Base-by-base conservation (phyloP, 306 rosid species). In the Abrus pulchellus region DNA sequence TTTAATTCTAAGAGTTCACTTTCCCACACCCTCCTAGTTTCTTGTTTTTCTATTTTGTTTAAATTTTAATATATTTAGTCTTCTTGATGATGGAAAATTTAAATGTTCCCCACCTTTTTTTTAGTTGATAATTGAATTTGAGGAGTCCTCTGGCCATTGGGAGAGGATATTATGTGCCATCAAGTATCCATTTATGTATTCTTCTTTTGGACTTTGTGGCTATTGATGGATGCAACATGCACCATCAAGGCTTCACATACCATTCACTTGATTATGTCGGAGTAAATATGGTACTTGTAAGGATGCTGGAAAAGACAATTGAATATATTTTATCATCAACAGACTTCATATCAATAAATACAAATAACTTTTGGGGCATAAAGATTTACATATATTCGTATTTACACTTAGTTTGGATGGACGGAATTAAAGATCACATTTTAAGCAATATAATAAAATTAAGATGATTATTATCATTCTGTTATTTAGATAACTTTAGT, bases 201-300 rank as follows among this genome's bases (percentile, higher is more conserved):
- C 29, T 70, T 41, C 57, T 29, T 76, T 60, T 50, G 28, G 48
- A 12, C 11, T 63, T 71, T 70, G 69, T 77, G 62, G 74, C 9
- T 43, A 9, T 77, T 70, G 75, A 64, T 82, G 66, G 57, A 67
- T 81, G 80, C 71, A 67, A 69, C 75, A 55, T 65, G 81, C 41
- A 36, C 52, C 84, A 68, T 75, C 65, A 40, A 59, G 9, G 66
- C 68, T 75, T 81, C 64, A 44, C 84, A 20, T 43, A n/a, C 44
- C 36, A 38, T 14, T 52, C 68, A 36, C 47, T 72, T 52, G 28
- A 63, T 68, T 64, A 41, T 53, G 49, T 80, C 4, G 36, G 30
- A n/a, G 70, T 62, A 47, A 30, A 2, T 70, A n/a, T 61, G 34
- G 72, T 60, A 33, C 47, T 36, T 45, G 54, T 53, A 79, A 54